Evolutionary conservation across 805 yeast species (phyloP).

Genomic region (Sungouiozyma intestinalis): DNA sequence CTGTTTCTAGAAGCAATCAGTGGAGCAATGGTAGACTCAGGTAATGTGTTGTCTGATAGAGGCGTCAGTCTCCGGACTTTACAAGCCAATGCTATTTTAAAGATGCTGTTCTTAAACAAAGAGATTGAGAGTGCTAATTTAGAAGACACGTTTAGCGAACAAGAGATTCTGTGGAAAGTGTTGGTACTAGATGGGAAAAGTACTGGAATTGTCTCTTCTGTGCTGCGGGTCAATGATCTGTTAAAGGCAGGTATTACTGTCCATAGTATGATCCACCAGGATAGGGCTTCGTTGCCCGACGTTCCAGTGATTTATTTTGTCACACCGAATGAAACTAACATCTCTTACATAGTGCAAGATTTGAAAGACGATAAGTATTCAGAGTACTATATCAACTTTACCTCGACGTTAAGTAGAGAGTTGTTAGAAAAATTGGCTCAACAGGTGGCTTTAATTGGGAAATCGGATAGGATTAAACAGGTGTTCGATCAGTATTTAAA

Average conservation of each 20-base stretch:
- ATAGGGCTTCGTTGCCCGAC: constrained; percentile 79
- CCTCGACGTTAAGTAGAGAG: constrained; percentile 66
- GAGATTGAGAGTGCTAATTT: constrained; percentile 42
- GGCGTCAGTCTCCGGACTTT: constrained; percentile 30
- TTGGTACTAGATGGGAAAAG: constrained; percentile 72
- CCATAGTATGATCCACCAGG: constrained; percentile 63
- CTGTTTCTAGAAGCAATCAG: background rate
- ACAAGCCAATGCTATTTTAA: constrained; percentile 46
- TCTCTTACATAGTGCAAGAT: constrained; percentile 60
- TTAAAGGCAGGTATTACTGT: constrained; percentile 86
- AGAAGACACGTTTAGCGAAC: constrained; percentile 45
- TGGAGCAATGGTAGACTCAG: background rate
- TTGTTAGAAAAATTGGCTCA: constrained; percentile 83
- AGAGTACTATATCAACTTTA: constrained; percentile 73
- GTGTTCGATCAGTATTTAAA: constrained; percentile 91
- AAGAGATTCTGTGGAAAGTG: constrained; percentile 83
- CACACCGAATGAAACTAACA: constrained; percentile 73
- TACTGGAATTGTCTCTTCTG: constrained; percentile 79
- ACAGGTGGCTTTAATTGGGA: constrained; percentile 62
- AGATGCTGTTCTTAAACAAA: constrained; percentile 75
- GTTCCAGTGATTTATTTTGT: constrained; percentile 92
- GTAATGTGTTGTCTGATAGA: background rate
- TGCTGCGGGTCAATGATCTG: constrained; percentile 85
- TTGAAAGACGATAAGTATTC: constrained; percentile 67
- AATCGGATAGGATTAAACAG: constrained; percentile 65